Evolutionary conservation across 164 flowering plant genomes (phyloP).

Genomic region (Dillenia turbinata): DNA sequence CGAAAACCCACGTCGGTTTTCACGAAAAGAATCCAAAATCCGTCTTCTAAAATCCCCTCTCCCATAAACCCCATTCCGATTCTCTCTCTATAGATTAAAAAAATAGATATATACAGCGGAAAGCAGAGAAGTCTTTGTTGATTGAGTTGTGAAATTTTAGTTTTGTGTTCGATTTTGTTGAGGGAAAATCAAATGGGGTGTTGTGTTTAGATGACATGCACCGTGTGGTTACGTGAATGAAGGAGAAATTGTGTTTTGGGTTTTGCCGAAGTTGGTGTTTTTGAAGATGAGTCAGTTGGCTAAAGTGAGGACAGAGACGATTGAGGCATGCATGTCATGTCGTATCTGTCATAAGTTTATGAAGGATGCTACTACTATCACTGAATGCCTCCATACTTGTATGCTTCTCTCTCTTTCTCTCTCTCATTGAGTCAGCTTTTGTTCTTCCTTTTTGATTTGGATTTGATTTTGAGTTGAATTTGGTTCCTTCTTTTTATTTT

Average conservation of each 20-base stretch:
- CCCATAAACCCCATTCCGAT: too few species aligned
- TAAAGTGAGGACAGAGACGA: slow-evolving; percentile 19
- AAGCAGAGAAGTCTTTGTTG: too few species aligned
- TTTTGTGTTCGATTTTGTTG: too few species aligned
- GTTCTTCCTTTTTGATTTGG: background rate
- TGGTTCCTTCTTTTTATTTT: background rate
- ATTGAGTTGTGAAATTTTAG: too few species aligned
- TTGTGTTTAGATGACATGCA: slow-evolving; percentile 12
- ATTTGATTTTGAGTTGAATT: background rate
- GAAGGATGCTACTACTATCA: slow-evolving; percentile 39
- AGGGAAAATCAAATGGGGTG: too few species aligned
- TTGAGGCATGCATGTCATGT: slow-evolving; percentile 41
- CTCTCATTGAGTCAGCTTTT: background rate
- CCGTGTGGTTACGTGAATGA: slow-evolving; percentile 7
- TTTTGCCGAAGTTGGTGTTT: too few species aligned
- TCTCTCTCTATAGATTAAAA: too few species aligned
- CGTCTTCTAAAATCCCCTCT: too few species aligned
- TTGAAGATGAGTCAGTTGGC: slow-evolving; percentile 12
- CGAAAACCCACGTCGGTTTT: too few species aligned
- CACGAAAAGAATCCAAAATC: too few species aligned
- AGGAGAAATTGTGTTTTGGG: background rate
- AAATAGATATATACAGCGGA: too few species aligned
- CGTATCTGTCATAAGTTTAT: slow-evolving; percentile 30
- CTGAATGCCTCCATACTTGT: slow-evolving; percentile 49
- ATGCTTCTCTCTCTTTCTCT: background rate